These are phyloP conservation scores for Fibroporia radiculosa DNA, from an alignment of 768 basidiomycete genomes.

Conservation along the genomic window DNA sequence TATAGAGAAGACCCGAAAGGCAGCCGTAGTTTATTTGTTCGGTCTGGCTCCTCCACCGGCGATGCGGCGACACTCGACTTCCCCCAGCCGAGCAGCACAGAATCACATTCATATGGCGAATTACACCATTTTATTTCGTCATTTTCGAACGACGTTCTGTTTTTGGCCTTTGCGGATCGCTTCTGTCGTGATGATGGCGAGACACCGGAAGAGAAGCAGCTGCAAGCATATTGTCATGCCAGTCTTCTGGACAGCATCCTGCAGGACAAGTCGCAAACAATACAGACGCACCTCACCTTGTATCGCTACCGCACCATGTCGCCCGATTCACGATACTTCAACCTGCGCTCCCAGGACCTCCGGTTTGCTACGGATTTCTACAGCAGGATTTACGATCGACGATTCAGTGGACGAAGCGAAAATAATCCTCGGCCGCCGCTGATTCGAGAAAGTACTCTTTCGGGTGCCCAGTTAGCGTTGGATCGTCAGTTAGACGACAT, in stretches of 20 bases:
- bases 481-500: slow-evolving; percentile 49
- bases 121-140: slow-evolving; percentile 82
- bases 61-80: slow-evolving; percentile 84
- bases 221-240: slow-evolving; percentile 70
- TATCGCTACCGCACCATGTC: slow-evolving; percentile 61
- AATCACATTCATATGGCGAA: slow-evolving; percentile 62
- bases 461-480: slow-evolving; percentile 54
- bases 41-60: slow-evolving; percentile 77
- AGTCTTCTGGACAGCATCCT: slow-evolving; percentile 79
- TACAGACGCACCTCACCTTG: slow-evolving; percentile 68
- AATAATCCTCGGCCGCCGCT: slow-evolving; percentile 59
- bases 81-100: slow-evolving; percentile 62
- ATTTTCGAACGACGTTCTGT: slow-evolving; percentile 74
- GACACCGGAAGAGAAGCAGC: slow-evolving; percentile 49
- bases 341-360: slow-evolving; percentile 64
- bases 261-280: slow-evolving; percentile 79
- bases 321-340: slow-evolving; percentile 51
- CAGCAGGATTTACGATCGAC: slow-evolving; percentile 61
- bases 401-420: slow-evolving; percentile 66
- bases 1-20: slow-evolving; percentile 94
- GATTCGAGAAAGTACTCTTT: slow-evolving; percentile 64
- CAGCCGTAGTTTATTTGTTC: slow-evolving; percentile 83
- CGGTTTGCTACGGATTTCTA: slow-evolving; percentile 74
- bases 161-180: slow-evolving; percentile 76
- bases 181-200: slow-evolving; percentile 58